phyloP scores from a whole-genome alignment of 75 land plant genomes.

The Pinus tabuliformis region DNA sequence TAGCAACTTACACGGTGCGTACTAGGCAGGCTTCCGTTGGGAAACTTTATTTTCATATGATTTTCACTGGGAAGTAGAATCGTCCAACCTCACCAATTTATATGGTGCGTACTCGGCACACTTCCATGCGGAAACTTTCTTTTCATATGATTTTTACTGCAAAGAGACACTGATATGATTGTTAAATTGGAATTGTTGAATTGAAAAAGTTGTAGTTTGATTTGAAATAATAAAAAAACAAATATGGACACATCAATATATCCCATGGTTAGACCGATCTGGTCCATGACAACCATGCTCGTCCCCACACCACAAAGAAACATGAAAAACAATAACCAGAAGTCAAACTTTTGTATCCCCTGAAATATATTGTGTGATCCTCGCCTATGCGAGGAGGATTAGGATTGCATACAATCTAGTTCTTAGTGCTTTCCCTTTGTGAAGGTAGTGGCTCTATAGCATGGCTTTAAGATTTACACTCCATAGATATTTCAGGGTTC shows the following conservation, averaged over 20 bases:
- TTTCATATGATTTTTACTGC: no score
- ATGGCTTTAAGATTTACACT: conserved; percentile 3
- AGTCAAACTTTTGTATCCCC: conserved; percentile 56
- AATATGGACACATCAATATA: conserved; percentile 78
- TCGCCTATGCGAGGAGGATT: conserved; percentile 52
- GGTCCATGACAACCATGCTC: conserved; percentile 76
- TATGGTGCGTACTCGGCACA: no score
- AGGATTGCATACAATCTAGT: conserved; percentile 21
- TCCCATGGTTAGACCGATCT: conserved; percentile 82
- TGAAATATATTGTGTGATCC: conserved; percentile 63
- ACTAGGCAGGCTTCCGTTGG: no score
- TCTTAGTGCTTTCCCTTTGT: neutral
- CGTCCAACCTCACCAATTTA: no score
- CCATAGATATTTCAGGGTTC: neutral
- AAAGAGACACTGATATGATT: no score
- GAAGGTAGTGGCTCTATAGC: neutral
- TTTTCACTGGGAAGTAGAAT: no score
- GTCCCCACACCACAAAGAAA: conserved; percentile 91
- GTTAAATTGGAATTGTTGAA: no score
- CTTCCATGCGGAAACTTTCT: no score
- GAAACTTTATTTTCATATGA: no score
- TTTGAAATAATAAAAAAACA: conserved; percentile 22
- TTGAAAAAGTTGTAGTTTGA: no score
- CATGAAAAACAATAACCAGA: conserved; percentile 83
- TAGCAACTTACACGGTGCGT: no score